phyloP scores from a whole-genome alignment of 1,139 yeast genomes.

The Zygosaccharomyces pseudobailii region DNA sequence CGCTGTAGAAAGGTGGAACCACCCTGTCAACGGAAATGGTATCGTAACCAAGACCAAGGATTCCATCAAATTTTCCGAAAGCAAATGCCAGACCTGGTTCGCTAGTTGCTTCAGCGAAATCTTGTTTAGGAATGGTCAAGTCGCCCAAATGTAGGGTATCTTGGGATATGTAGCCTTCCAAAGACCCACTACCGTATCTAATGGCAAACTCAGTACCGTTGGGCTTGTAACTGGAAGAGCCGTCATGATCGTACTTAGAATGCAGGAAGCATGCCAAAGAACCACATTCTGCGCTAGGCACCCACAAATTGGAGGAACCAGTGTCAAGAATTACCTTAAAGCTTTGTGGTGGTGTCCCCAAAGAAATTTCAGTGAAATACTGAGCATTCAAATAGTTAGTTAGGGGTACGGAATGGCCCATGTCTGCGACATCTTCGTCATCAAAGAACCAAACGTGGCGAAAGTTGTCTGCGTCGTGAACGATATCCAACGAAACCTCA shows the following conservation, averaged over 20 bases:
- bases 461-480: background rate
- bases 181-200: slow-evolving; percentile 86
- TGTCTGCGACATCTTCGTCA: background rate
- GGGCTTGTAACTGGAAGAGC: slow-evolving; percentile 73
- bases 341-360: slow-evolving; percentile 90
- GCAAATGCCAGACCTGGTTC: slow-evolving; percentile 99
- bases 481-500: slow-evolving; percentile 23
- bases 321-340: slow-evolving; percentile 92
- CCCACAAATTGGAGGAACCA: slow-evolving; percentile 96
- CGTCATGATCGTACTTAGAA: slow-evolving; percentile 76
- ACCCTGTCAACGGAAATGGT: slow-evolving; percentile 81
- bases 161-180: slow-evolving; percentile 86
- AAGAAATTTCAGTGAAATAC: slow-evolving; percentile 79
- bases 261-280: slow-evolving; percentile 95
- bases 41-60: slow-evolving; percentile 89
- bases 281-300: slow-evolving; percentile 81
- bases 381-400: slow-evolving; percentile 93
- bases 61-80: slow-evolving; percentile 96
- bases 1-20: slow-evolving; percentile 92
- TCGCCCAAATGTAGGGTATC: slow-evolving; percentile 80
- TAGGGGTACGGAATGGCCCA: slow-evolving; percentile 64
- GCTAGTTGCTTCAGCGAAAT: slow-evolving; percentile 92
- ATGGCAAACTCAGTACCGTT: slow-evolving; percentile 84
- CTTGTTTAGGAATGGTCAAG: slow-evolving; percentile 77
- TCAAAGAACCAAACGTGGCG: background rate